Evolutionary conservation across 179 eudicot species (phyloP).

Genomic region (Spergularia azorica): DNA sequence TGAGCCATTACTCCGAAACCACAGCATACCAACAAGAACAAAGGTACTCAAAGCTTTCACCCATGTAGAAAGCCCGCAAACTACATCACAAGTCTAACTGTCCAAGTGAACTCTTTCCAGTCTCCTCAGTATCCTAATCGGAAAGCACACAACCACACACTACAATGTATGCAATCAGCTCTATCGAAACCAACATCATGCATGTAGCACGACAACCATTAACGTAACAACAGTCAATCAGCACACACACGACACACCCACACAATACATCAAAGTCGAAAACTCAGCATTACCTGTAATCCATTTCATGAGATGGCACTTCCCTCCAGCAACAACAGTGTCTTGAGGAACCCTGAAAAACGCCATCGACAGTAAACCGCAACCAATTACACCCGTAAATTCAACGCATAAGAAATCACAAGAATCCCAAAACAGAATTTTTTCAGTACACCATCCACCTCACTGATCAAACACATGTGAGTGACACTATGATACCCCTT

Average conservation of each 20-base stretch:
- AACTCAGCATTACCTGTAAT: conserved; percentile 55
- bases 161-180: background rate
- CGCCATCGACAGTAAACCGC: conserved; percentile 10
- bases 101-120: background rate
- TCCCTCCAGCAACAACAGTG: conserved; percentile 93
- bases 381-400: background rate
- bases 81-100: background rate
- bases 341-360: conserved; percentile 90
- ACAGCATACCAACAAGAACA: background rate
- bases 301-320: conserved; percentile 80
- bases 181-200: background rate
- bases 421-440: background rate
- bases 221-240: too few species aligned
- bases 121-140: background rate
- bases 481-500: too few species aligned
- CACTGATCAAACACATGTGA: background rate
- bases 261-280: background rate
- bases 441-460: background rate
- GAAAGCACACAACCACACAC: too few species aligned
- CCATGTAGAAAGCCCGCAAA: background rate
- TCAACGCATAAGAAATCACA: background rate
- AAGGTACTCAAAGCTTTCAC: background rate
- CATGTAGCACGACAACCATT: background rate
- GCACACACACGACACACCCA: background rate
- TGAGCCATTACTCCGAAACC: background rate